Conservation (phyloP, 345 rosid species). For the Lenwebbia sp. region DNA sequence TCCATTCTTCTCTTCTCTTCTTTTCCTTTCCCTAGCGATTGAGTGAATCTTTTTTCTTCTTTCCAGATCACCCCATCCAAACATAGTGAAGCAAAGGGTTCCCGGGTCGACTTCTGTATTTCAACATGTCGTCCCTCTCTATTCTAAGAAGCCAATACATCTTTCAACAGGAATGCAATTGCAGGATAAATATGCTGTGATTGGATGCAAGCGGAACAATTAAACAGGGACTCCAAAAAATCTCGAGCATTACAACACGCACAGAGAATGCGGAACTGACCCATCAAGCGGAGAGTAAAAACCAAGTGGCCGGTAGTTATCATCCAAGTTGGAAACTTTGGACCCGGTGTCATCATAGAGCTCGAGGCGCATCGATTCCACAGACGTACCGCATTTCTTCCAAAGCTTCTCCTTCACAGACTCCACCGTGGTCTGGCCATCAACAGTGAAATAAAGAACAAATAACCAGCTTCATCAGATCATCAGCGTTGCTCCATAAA, state of each 20-base stretch:
- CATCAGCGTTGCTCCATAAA: neutral
- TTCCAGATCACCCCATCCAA: neutral
- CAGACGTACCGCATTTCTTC: slow-evolving; percentile 81
- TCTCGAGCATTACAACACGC: neutral
- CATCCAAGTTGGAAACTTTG: slow-evolving; percentile 42
- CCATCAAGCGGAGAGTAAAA: slow-evolving; percentile 74
- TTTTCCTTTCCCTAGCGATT: neutral
- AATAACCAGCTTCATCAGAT: neutral
- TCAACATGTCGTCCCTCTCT: neutral
- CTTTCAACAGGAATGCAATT: neutral
- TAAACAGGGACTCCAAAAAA: neutral
- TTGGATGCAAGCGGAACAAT: neutral
- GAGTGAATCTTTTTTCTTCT: neutral
- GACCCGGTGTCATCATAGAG: slow-evolving; percentile 60
- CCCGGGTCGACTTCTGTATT: no score
- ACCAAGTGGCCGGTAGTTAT: slow-evolving; percentile 53
- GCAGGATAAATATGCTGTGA: neutral
- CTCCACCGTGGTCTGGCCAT: slow-evolving; percentile 43
- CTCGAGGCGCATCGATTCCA: slow-evolving; percentile 59
- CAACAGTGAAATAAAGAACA: neutral
- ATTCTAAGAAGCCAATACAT: neutral
- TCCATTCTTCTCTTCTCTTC: neutral
- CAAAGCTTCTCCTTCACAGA: slow-evolving; percentile 84
- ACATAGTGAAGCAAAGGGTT: neutral
- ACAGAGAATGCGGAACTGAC: slow-evolving; percentile 12